Base-by-base conservation (phyloP, 257 asterid species). In the Nicotiana sylvestris region DNA sequence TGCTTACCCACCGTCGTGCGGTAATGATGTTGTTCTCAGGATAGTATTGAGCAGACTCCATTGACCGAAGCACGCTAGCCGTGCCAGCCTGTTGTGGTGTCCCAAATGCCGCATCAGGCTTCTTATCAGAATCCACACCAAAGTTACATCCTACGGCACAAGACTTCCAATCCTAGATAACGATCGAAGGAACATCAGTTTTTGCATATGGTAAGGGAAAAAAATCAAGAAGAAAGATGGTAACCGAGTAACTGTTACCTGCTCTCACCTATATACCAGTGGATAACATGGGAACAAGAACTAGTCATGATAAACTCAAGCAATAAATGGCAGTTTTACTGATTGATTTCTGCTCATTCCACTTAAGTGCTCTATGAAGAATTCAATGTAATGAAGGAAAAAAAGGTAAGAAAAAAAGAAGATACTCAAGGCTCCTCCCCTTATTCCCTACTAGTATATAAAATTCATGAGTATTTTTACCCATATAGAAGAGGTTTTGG, bases 1-100 rank as follows among this genome's bases (percentile, higher is more conserved):
- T 92, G 94, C 96, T 93, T 91, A 96, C 98, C 96, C 98, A 96
- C 99, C 98, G 93, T 96, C 98, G 90, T 84, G 99, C 98, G 81
- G 39, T 80, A 56, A 72, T 93, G 60, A 96, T 32, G 83, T 91
- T 86, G 85, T 91, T 93, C 88, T 94, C 97, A 7, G 92, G n/a
- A 82, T 94, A 96, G 86, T 96, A 94, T 57, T 87, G 87, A 76
- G 98, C 90, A 2, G 99, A 89, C 88, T 96, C 99, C 99, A 96
- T 96, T 55, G 99, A 94, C 62, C 98, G 91, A 84, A 87, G 93
- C 82, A 96, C 95, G 76, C 92, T 82, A 17, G 91, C 83, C 49
- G 87, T 77, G 76, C 91, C 96, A 29, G 85, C 56, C 66, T 65
- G 68, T 82, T 87, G 95, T 83, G 92, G 89, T 61, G 69, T 39